A percentile compares a stretch with the other conserved stretches of the same genome.
These are phyloP conservation scores for Phytophthora sp. DNA, from an alignment of 352 stramenopile species.

Conservation along the genomic window DNA sequence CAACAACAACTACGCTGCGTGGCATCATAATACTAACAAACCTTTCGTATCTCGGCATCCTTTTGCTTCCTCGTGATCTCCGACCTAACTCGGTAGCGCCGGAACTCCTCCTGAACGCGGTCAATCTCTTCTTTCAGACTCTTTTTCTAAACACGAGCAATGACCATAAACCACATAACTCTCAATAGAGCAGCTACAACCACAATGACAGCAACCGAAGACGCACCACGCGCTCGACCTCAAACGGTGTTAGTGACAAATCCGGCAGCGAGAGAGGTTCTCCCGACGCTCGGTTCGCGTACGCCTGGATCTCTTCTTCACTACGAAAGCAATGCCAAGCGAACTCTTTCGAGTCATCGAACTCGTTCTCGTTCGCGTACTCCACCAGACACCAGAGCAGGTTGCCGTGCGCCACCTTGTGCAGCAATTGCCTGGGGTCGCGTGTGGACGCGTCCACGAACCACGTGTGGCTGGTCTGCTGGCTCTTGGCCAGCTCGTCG, in stretches of 20 bases:
- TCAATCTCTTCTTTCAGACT: conserved; percentile 83
- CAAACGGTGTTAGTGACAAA: conserved; percentile 71
- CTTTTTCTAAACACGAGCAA: conserved; percentile 67
- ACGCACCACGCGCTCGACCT: conserved; percentile 78
- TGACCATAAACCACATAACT: not conserved
- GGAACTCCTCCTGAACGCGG: conserved; percentile 88
- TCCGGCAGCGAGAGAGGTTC: conserved; percentile 71
- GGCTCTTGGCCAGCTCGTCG: conserved; percentile 50
- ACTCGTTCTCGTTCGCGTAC: conserved; percentile 73
- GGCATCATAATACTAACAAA: conserved; percentile 18
- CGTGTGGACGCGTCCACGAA: conserved; percentile 51
- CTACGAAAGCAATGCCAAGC: conserved; percentile 77
- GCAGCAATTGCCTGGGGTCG: conserved; percentile 66
- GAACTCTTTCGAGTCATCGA: conserved; percentile 69
- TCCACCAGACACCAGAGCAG: conserved; percentile 85
- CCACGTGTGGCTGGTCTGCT: conserved; percentile 53
- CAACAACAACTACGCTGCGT: not conserved
- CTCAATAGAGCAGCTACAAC: not conserved
- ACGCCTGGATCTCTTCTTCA: conserved; percentile 66
- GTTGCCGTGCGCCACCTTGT: conserved; percentile 67
- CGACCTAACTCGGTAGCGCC: conserved; percentile 83
- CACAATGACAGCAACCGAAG: not conserved
- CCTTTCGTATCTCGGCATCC: conserved; percentile 87
- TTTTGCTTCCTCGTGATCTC: conserved; percentile 92
- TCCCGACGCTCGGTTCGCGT: conserved; percentile 57